Evolutionary conservation across 1,284 basidiomycete genomes (phyloP), one percentile per base, ranked within the genome.

Genomic region (Trichosporon coremiiforme): DNA sequence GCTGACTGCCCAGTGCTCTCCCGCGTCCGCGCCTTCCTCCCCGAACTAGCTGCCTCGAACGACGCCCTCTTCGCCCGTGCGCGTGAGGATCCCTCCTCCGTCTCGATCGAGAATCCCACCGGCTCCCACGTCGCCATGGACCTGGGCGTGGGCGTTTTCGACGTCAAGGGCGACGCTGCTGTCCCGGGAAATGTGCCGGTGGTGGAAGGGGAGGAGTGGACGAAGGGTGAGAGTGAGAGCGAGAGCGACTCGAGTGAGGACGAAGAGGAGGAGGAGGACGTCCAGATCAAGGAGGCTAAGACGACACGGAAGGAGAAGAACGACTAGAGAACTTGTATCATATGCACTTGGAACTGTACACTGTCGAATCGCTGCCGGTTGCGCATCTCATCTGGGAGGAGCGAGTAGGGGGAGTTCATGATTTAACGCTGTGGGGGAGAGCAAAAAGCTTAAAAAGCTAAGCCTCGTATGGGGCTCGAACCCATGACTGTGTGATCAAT

Each of bases 111-210:
- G 75, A 67, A 68, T 5, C 57, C 73, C 33, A 75, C 75, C 9
- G 47, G 38, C 8, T 25, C 3, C 13, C 29, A 66, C 4, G 68
- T 75, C 31, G 68, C 69, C 22, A 70, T 72, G 71, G 80, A 82
- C 66, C 73, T 82, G 6, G 78, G 77, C 17, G 65, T 82, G 29
- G 81, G 81, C 13, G 79, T 82, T 10, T 81, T 78, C 57, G 79
- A 81, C 45, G 78, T 78, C 1, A 65, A 71, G 15, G 75, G 73
- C 1, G n/a, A 60, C 4, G 33, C 33, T 12, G 29, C 7, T 25
- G 25, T 25, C 25, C 55, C 71, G n/a, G 69, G 70, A 6, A 20
- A 72, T 6, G 73, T 66, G 6, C 79, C 79, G 0, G 74, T 75
- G 10, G 67, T 79, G 7, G 68, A 69, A 50, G 67, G 70, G 10